Base-by-base conservation (phyloP, 1,284 basidiomycete species). In the Blastosporella zonata region DNA sequence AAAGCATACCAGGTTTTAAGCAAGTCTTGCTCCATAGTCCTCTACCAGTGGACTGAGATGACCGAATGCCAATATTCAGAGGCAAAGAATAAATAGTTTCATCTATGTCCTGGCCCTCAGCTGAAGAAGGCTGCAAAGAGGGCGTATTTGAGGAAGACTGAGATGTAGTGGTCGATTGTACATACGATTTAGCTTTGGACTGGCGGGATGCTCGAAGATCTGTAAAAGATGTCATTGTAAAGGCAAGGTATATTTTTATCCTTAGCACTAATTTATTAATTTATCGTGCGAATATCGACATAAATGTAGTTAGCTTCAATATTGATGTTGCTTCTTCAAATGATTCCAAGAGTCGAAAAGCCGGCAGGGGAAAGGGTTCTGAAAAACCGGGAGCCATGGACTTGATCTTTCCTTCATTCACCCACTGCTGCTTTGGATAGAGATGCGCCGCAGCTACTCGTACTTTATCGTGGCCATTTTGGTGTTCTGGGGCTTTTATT, bases 1-100 rank as follows among this genome's bases (percentile, higher is more conserved):
- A 17, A 17, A 39, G 56, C 64, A 12, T 44, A 80, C 79, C 79
- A 47, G 69, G 60, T 50, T 63, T 66, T 10, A 69, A 49, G 3
- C 43, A 37, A 25, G 59, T 47, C 42, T 63, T 74, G 2, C 73
- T 49, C 65, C 66, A 74, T n/a, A 76, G 31, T 1, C 72, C 69
- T 53, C 73, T 65, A 6, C 74, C 75, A 3, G 57, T 59, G n/a
- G 20, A 22, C 0, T 51, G 49, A 12, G 68, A 9, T 13, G 12
- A 63, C 28, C 62, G 59, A 25, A 74, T 58, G 40, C 68, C 66
- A 15, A 74, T 47, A 10, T 43, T 50, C 7, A 54, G 21, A 7
- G 72, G 69, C 31, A 59, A 49, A 21, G 49, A 29, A 48, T 55
- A 53, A 1, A 49, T 17, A 17, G 28, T 31, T 25, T 47, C 35